Evolutionary conservation across 2,329 filamentous ascomycete genomes (phyloP).

Genomic region (Fusarium continuum): DNA sequence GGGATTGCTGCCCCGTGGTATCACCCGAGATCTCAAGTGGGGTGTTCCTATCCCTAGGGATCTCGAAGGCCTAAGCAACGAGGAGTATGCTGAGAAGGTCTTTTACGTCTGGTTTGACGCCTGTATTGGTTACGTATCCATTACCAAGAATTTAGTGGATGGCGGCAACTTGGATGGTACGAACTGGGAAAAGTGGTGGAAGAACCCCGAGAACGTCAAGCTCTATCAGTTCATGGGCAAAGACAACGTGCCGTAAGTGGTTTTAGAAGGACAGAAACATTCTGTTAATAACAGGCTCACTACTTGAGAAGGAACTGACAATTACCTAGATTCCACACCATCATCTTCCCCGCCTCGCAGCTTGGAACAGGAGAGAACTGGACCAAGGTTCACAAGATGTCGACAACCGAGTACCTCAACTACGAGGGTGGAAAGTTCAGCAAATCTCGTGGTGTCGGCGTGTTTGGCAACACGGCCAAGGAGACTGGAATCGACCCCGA

Average conservation of each 20-base stretch:
- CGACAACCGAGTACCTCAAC: constrained; percentile 86
- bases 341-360: constrained; percentile 90
- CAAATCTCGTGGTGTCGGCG: constrained; percentile 88
- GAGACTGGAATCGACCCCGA: constrained; percentile 85
- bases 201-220: constrained; percentile 84
- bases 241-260: constrained; percentile 64
- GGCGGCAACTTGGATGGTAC: constrained; percentile 56
- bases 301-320: constrained; percentile 7
- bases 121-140: constrained; percentile 94
- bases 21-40: constrained; percentile 94
- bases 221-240: constrained; percentile 98
- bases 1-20: constrained; percentile 85
- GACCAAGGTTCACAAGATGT: constrained; percentile 90
- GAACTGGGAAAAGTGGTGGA: constrained; percentile 95
- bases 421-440: constrained; percentile 93
- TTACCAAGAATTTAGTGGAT: constrained; percentile 87
- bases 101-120: constrained; percentile 95
- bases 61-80: constrained; percentile 60
- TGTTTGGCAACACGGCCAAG: constrained; percentile 90
- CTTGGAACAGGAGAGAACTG: constrained; percentile 85
- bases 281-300: neutral
- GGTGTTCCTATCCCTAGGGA: constrained; percentile 67
- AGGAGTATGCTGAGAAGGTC: constrained; percentile 71
- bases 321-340: constrained; percentile 68
- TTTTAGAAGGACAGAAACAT: neutral